phyloP scores from a whole-genome alignment of 129 eudicot species.

The Smallanthus sonchifolius region DNA sequence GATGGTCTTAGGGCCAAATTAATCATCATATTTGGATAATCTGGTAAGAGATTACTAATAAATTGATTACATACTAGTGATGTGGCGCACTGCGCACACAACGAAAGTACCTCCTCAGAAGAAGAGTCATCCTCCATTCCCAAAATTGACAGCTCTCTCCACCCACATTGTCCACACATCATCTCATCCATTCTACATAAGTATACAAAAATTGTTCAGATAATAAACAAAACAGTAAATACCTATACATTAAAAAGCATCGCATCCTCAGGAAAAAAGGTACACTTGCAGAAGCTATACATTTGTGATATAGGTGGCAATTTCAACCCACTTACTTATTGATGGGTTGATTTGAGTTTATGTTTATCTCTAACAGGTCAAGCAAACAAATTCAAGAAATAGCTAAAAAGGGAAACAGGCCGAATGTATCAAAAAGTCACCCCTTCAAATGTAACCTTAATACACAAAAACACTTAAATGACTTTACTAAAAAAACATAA shows the following conservation, averaged over 20 bases:
- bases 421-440: background rate
- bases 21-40: background rate
- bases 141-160: slow-evolving; percentile 59
- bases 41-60: background rate
- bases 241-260: background rate
- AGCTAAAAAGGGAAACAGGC: background rate
- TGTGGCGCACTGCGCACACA: background rate
- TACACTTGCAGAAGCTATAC: background rate
- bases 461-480: background rate
- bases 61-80: background rate
- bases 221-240: slow-evolving; percentile 12
- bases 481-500: background rate
- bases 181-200: slow-evolving; percentile 85
- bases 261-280: background rate
- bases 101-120: slow-evolving; percentile 51
- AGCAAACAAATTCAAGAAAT: background rate
- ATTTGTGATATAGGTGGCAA: background rate
- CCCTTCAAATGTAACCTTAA: background rate
- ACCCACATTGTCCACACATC: slow-evolving; percentile 73
- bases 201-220: slow-evolving; percentile 10
- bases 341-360: background rate
- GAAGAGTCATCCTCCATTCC: slow-evolving; percentile 50
- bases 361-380: background rate
- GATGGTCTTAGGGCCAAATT: background rate
- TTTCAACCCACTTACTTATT: background rate